Conservation (phyloP, 2,329 filamentous ascomycete species). For the Pseudogymnoascus sp. region DNA sequence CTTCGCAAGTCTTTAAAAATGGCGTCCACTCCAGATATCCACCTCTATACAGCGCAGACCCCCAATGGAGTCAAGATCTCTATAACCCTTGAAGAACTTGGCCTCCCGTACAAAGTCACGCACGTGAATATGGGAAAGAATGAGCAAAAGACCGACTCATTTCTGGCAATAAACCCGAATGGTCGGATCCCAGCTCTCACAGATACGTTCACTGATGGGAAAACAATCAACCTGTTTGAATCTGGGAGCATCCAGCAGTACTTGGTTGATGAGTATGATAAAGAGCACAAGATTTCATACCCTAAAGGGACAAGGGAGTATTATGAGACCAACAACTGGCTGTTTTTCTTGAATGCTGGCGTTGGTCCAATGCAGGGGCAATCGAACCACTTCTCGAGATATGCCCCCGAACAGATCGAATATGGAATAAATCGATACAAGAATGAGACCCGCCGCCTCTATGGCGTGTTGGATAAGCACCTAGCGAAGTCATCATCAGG, state of each 20-base stretch:
- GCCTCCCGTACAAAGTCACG: slow-evolving; percentile 70
- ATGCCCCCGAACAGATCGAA: slow-evolving; percentile 73
- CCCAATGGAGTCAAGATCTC: slow-evolving; percentile 88
- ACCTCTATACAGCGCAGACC: slow-evolving; percentile 58
- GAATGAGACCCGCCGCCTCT: slow-evolving; percentile 78
- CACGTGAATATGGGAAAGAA: slow-evolving; percentile 66
- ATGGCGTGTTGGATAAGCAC: slow-evolving; percentile 67
- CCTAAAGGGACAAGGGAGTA: slow-evolving; percentile 64
- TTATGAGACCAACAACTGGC: slow-evolving; percentile 75
- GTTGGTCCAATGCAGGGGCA: slow-evolving; percentile 79
- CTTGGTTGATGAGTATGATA: slow-evolving; percentile 73
- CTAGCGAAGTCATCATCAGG: slow-evolving; percentile 50
- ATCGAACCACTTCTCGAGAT: slow-evolving; percentile 75
- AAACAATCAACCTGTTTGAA: slow-evolving; percentile 71
- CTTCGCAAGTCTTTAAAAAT: slow-evolving; percentile 31
- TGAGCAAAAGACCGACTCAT: slow-evolving; percentile 80
- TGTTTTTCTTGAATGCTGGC: slow-evolving; percentile 71
- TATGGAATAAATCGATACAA: slow-evolving; percentile 77
- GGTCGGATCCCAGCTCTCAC: slow-evolving; percentile 84
- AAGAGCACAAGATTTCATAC: slow-evolving; percentile 74
- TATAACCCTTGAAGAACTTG: slow-evolving; percentile 78
- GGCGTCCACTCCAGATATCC: slow-evolving; percentile 30
- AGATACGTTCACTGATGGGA: slow-evolving; percentile 67
- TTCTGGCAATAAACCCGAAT: slow-evolving; percentile 86
- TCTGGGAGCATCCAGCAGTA: slow-evolving; percentile 80